phyloP scores from a whole-genome alignment of 495 filamentous ascomycete genomes.

The Chaetomidium leptoderma region DNA sequence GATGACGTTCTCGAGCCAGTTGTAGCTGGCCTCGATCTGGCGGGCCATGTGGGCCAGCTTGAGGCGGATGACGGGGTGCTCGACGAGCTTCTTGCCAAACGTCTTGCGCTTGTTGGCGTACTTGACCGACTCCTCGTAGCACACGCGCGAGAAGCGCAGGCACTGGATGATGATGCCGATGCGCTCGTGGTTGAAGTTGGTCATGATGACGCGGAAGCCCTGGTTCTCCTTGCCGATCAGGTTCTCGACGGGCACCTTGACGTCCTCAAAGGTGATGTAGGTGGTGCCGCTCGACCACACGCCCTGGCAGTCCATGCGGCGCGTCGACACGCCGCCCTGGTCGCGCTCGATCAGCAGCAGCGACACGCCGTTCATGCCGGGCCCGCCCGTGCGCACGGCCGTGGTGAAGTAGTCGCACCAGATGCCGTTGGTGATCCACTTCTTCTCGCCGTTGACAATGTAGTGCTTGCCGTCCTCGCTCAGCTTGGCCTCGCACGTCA shows the following conservation, averaged over 20 bases:
- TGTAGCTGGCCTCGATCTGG: slow-evolving; percentile 93
- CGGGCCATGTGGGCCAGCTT: slow-evolving; percentile 98
- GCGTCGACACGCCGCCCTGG: slow-evolving; percentile 77
- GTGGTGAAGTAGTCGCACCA: slow-evolving; percentile 97
- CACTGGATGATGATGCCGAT: slow-evolving; percentile 98
- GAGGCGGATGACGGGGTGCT: slow-evolving; percentile 95
- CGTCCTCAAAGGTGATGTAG: slow-evolving; percentile 96
- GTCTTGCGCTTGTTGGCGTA: slow-evolving; percentile 95
- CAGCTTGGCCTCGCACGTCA: slow-evolving; percentile 92
- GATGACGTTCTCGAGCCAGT: slow-evolving; percentile 95
- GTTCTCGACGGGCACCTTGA: slow-evolving; percentile 98
- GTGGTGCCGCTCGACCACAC: slow-evolving; percentile 93
- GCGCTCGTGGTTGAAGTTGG: slow-evolving; percentile 99
- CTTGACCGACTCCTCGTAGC: slow-evolving; percentile 92
- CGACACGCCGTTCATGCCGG: slow-evolving; percentile 86
- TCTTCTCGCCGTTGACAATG: slow-evolving; percentile 99
- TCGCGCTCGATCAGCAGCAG: slow-evolving; percentile 80
- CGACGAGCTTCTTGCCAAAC: slow-evolving; percentile 92
- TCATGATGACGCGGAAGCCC: slow-evolving; percentile 98
- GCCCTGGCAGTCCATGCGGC: slow-evolving; percentile 97
- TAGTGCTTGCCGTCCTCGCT: slow-evolving; percentile 94
- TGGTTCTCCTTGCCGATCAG: slow-evolving; percentile 96
- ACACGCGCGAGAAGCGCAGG: slow-evolving; percentile 90
- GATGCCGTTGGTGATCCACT: slow-evolving; percentile 99
- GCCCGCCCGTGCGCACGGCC: slow-evolving; percentile 81